phyloP scores from a whole-genome alignment of 441 rosid species.

The Macaranga tanarius region DNA sequence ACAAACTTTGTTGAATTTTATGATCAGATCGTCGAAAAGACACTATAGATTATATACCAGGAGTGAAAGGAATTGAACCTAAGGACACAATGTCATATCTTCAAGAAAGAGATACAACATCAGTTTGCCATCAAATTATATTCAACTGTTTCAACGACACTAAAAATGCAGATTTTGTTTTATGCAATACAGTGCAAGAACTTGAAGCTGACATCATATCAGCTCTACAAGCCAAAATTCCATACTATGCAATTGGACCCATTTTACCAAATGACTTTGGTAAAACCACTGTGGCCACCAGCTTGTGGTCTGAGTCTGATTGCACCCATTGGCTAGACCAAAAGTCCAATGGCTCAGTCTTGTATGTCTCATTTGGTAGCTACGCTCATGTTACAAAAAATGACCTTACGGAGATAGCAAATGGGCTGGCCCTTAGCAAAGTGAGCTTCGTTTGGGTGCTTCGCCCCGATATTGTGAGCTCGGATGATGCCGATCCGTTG shows the following conservation, averaged over 20 bases:
- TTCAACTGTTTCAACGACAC: slow-evolving; percentile 42
- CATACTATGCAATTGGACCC: slow-evolving; percentile 61
- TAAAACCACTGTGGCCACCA: slow-evolving; percentile 42
- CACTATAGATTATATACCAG: slow-evolving; percentile 55
- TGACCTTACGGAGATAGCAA: slow-evolving; percentile 56
- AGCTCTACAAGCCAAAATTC: slow-evolving; percentile 44
- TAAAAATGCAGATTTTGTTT: slow-evolving; percentile 47
- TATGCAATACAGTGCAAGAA: slow-evolving; percentile 56
- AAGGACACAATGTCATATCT: slow-evolving; percentile 57
- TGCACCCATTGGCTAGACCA: slow-evolving; percentile 59
- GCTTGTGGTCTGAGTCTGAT: slow-evolving; percentile 69
- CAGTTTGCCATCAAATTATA: slow-evolving; percentile 42
- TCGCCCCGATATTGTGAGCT: slow-evolving; percentile 46
- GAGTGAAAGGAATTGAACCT: slow-evolving; percentile 43
- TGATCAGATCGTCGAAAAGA: slow-evolving; percentile 45
- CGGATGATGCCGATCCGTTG: slow-evolving; percentile 43
- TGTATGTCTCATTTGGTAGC: slow-evolving; percentile 73
- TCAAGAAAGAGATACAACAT: slow-evolving; percentile 37
- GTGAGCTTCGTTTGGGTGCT: slow-evolving; percentile 58
- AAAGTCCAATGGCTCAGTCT: slow-evolving; percentile 47
- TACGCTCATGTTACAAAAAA: slow-evolving; percentile 52
- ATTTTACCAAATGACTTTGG: slow-evolving; percentile 40
- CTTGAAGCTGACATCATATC: slow-evolving; percentile 45
- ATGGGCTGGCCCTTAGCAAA: slow-evolving; percentile 51
- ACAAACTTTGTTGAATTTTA: neutral